phyloP scores from a whole-genome alignment of 73 alveolate species.

The Paramecium biaurelia region DNA sequence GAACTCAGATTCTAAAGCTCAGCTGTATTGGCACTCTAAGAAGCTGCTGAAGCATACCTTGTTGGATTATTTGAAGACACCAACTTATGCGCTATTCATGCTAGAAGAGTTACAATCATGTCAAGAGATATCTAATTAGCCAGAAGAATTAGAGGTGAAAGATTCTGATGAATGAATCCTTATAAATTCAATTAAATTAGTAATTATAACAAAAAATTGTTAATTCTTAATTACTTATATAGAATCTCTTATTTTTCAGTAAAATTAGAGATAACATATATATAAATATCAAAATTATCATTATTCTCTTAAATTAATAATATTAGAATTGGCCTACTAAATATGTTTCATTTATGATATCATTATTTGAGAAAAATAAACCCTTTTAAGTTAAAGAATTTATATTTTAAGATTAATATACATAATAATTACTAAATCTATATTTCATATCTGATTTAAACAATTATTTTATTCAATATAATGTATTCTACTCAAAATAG shows the following conservation, averaged over 20 bases:
- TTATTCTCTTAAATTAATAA: neutral
- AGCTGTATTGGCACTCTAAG: constrained; percentile 91
- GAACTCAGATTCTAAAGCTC: constrained; percentile 87
- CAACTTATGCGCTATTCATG: constrained; percentile 96
- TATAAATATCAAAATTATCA: too few species aligned
- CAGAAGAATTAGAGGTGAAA: constrained; percentile 91
- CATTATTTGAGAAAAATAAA: too few species aligned
- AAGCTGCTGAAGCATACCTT: constrained; percentile 94
- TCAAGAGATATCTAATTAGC: constrained; percentile 94
- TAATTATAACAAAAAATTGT: neutral
- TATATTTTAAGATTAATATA: neutral
- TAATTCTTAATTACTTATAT: neutral
- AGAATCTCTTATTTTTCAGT: neutral
- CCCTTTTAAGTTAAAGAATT: neutral
- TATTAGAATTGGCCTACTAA: neutral
- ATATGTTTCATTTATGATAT: neutral
- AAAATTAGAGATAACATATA: neutral
- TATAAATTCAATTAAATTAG: neutral
- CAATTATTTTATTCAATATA: neutral
- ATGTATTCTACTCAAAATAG: neutral
- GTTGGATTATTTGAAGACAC: constrained; percentile 94
- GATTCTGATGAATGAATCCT: constrained; percentile 57
- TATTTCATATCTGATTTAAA: neutral
- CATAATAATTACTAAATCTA: neutral
- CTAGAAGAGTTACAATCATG: constrained; percentile 97